phyloP scores from a whole-genome alignment of 2,329 filamentous ascomycete genomes.

The Fusarium pilosicola region DNA sequence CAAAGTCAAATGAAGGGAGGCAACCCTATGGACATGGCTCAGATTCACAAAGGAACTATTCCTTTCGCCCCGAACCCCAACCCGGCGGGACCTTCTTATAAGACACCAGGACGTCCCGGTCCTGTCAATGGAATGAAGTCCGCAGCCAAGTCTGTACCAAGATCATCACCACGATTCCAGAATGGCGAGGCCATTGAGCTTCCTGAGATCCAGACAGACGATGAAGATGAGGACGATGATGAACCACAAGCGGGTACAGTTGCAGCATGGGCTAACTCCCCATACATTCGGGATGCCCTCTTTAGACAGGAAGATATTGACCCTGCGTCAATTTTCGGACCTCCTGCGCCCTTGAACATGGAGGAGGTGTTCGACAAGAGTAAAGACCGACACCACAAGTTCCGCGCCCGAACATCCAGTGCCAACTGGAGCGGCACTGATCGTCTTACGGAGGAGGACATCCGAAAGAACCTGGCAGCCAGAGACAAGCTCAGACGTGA shows the following conservation, averaged over 20 bases:
- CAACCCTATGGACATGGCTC: constrained; percentile 84
- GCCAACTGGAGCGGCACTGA: constrained; percentile 93
- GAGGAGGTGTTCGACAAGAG: constrained; percentile 95
- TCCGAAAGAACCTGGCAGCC: constrained; percentile 80
- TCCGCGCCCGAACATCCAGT: constrained; percentile 89
- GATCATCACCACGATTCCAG: constrained; percentile 84
- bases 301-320: constrained; percentile 86
- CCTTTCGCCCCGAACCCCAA: constrained; percentile 81
- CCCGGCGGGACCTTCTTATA: constrained; percentile 65
- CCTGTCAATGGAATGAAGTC: constrained; percentile 60
- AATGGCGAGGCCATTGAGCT: constrained; percentile 92
- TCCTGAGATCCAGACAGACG: constrained; percentile 95
- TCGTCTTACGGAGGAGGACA: constrained; percentile 85
- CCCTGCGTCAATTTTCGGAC: constrained; percentile 86
- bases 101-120: constrained; percentile 73
- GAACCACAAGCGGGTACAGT: constrained; percentile 64
- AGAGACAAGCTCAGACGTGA: constrained; percentile 83
- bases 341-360: constrained; percentile 88
- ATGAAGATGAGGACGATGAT: constrained; percentile 83
- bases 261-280: constrained; percentile 89
- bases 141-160: constrained; percentile 66
- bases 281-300: constrained; percentile 79
- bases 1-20: constrained; percentile 71
- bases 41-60: constrained; percentile 88
- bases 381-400: constrained; percentile 86